phyloP scores from a whole-genome alignment of 305 asterid species.

The Fraxinus baroniana region DNA sequence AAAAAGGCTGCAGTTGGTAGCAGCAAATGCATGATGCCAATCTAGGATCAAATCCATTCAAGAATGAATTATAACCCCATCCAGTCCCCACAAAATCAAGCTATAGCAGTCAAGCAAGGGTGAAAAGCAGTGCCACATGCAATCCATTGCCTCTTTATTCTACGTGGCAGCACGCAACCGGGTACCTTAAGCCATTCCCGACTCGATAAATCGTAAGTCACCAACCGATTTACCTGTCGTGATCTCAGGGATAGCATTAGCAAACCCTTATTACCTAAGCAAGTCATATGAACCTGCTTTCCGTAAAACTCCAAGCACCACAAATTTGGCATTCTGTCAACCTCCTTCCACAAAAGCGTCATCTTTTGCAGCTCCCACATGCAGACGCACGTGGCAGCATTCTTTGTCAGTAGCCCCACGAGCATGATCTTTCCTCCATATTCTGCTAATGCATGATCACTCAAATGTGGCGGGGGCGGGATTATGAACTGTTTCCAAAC shows the following conservation, averaged over 20 bases:
- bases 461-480: conserved; percentile 66
- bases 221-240: conserved; percentile 77
- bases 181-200: conserved; percentile 96
- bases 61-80: not conserved
- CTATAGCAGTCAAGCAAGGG: conserved; percentile 81
- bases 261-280: conserved; percentile 91
- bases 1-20: not conserved
- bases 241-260: conserved; percentile 86
- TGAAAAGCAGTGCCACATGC: conserved; percentile 89
- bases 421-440: conserved; percentile 85
- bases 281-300: conserved; percentile 95
- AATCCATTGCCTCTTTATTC: conserved; percentile 81
- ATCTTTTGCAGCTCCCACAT: conserved; percentile 98
- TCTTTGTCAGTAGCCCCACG: conserved; percentile 85
- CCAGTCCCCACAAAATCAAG: conserved; percentile 32
- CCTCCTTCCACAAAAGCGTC: conserved; percentile 99
- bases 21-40: conserved; percentile 12
- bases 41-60: conserved; percentile 1
- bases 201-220: conserved; percentile 60
- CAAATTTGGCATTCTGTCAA: conserved; percentile 99
- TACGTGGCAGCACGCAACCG: conserved; percentile 69
- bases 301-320: conserved; percentile 99
- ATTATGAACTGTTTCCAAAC: conserved; percentile 68
- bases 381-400: conserved; percentile 94
- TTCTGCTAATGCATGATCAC: conserved; percentile 78